phyloP scores from a whole-genome alignment of 768 basidiomycete species.

The Naematelia aurantialba region DNA sequence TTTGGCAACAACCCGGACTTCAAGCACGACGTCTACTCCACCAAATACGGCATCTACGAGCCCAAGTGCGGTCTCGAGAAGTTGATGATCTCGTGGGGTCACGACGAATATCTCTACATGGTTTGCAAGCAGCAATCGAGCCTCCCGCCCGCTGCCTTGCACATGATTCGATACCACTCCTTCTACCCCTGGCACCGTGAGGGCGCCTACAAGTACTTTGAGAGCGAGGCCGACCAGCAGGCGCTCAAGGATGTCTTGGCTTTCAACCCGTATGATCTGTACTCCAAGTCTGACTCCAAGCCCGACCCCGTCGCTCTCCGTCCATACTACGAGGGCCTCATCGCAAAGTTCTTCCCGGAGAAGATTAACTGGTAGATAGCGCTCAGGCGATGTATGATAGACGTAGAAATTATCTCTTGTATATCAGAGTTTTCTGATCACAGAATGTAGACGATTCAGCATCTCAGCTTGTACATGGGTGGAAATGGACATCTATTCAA shows the following conservation, averaged over 20 bases:
- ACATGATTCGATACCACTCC: conserved; percentile 91
- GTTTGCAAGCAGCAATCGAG: conserved; percentile 67
- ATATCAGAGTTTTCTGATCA: no score
- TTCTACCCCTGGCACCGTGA: conserved; percentile 97
- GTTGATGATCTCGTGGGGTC: conserved; percentile 69
- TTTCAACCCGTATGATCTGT: conserved; percentile 93
- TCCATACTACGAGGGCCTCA: conserved; percentile 78
- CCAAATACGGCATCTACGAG: conserved; percentile 48
- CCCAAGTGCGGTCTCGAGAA: conserved; percentile 47
- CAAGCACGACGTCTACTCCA: conserved; percentile 37
- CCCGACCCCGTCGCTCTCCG: conserved; percentile 61
- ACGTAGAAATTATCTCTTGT: no score
- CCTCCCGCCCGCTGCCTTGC: conserved; percentile 65
- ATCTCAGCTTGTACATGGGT: no score
- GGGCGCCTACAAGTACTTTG: conserved; percentile 74
- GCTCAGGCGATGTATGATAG: no score
- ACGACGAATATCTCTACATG: conserved; percentile 78
- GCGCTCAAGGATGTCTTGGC: conserved; percentile 62
- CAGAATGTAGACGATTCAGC: no score
- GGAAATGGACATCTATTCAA: no score
- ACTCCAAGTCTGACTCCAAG: conserved; percentile 77
- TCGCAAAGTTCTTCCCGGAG: conserved; percentile 79
- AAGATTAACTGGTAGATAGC: conserved; percentile 75
- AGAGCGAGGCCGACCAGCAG: conserved; percentile 59
- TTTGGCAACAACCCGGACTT: conserved; percentile 49